Evolutionary conservation across 2,329 filamentous ascomycete species (phyloP), one percentile per base, ranked within the genome.

Genomic region (Fusarium sp.): DNA sequence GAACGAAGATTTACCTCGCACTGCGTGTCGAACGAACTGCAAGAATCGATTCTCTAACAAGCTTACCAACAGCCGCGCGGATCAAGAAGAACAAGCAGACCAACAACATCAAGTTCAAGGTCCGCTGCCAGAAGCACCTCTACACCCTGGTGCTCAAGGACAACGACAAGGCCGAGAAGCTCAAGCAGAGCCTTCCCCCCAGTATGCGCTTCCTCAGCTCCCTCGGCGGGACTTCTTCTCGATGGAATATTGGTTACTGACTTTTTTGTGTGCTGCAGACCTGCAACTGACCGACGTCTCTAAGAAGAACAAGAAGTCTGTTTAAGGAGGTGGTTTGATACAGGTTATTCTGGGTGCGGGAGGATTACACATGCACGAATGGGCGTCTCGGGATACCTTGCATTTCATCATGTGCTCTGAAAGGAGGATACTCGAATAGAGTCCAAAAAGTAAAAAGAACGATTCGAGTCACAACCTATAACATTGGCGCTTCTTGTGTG

Each of bases 31-130:
- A 69, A 38, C 35, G 61, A 43, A 53, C 46, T 45, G 36, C 39
- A 52, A 56, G 28, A 59, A 52, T 42, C 55, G 35, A 42, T 56
- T 68, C 75, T 78, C 75, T 78, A 65, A 78, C 73, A 61, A 60
- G 31, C 58, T 67, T 28, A 49, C 39, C 62, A 57, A 58, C 32
- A 94, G 91, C 91, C 82, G 91, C 91, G 78, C 89, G 91, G 81
- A 92, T 94, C 87, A 94, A 98, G 93, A 95, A 96, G 88, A 96
- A 90, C 89, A 90, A 89, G 83, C 89, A 91, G 84, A 84, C 85
- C 78, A 87, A 90, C 80, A 90, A 94, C 87, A 93, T 95, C 90
- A 99, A 99, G 91, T 98, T 99, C 93, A 99, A 99, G 92, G 94
- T 99, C 88, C 92, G 95, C 82, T 98, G 95, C 91, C 87, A 92